phyloP scores from a whole-genome alignment of 106 monocot species.

The Hemerocallis citrina region DNA sequence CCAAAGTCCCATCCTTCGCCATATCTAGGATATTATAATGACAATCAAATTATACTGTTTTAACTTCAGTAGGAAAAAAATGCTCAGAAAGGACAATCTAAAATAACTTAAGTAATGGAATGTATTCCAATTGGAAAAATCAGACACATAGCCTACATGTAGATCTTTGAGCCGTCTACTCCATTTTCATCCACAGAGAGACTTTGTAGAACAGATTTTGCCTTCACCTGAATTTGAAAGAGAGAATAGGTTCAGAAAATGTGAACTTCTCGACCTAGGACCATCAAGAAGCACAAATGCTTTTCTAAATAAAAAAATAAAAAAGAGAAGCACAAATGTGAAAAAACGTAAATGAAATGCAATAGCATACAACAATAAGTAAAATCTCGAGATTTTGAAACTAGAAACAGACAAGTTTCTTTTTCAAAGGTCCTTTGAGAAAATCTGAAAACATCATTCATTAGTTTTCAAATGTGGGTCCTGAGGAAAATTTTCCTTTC shows the following conservation, averaged over 20 bases:
- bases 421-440: too few species aligned
- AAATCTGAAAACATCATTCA: too few species aligned
- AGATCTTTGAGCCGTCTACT: constrained; percentile 83
- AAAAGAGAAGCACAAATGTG: too few species aligned
- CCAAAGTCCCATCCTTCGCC: constrained; percentile 97
- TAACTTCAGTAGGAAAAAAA: background rate
- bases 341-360: too few species aligned
- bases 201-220: constrained; percentile 53
- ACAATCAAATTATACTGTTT: background rate
- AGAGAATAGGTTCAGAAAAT: background rate
- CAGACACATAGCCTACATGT: constrained; percentile 36
- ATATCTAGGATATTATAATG: constrained; percentile 33
- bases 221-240: constrained; percentile 43
- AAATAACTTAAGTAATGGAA: background rate
- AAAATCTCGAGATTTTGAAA: too few species aligned
- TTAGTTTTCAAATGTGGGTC: too few species aligned
- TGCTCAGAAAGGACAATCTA: background rate
- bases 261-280: background rate
- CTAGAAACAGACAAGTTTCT: too few species aligned
- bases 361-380: too few species aligned
- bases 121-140: background rate
- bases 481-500: too few species aligned
- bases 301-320: background rate
- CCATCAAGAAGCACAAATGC: background rate
- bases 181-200: constrained; percentile 52